Base-by-base conservation (phyloP, 1,284 basidiomycete species). In the Irpex sp. region DNA sequence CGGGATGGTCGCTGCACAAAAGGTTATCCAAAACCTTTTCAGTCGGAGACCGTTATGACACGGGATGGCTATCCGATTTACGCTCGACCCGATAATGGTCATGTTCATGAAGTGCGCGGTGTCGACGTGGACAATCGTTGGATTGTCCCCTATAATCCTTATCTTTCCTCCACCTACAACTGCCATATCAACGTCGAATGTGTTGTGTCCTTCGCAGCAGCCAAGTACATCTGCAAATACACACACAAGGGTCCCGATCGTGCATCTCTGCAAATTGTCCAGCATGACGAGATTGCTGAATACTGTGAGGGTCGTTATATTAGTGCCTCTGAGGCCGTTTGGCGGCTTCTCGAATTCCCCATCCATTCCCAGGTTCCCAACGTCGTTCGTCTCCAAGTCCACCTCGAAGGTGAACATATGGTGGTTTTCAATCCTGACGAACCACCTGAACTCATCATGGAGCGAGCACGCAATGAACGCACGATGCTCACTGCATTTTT, bases 131-230 rank as follows among this genome's bases (percentile, higher is more conserved):
- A 46, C 39, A 46, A 37, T 26, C 26, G 26, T 26, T 26, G 26
- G 26, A 26, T 26, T 26, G 26, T 26, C 4, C 26, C 26, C 26
- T 77, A 79, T 62, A 69, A 62, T 58, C 75, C 76, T 0, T 74
- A 68, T 53, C 67, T 79, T 1, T 64, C 63, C 3, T 62, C 66
- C 1, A 64, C 69, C 13, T 80, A 74, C 56, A 47, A 76, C 26
- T 82, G 81, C 61, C 83, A 86, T 63, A 81, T 84, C 64, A 84
- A 86, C 63, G 66, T 80, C 0, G 78, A 82, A 60, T 74, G 76
- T 56, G 71, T 69, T 1, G 63, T 70, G 3, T 71, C 69, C 0
- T 62, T 81, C n/a, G 39, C 39, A 11, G 39, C 39, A 11, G 39
- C 39, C 39, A 46, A 46, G 39, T 46, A 46, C n/a, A 46, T 46